Evolutionary conservation across 371 early-diverging fungal species (phyloP), one percentile per base, ranked within the genome.

Genomic region (Syncephalis fuscata): DNA sequence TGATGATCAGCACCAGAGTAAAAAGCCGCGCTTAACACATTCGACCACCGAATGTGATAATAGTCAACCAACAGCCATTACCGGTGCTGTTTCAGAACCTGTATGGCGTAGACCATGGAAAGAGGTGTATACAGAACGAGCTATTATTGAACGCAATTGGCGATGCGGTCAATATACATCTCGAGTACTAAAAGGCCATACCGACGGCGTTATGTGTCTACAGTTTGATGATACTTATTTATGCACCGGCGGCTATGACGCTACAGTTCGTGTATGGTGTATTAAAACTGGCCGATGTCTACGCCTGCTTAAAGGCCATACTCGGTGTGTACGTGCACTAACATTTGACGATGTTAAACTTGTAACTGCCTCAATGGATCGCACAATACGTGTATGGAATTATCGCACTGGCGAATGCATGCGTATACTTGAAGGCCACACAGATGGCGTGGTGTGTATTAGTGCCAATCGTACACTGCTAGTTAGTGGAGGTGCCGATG

Each of bases 361-460:
- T 24, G 79, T 90, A 16, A 80, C 88, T 2, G 88, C 86, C 5
- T 83, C 90, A 8, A 79, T 85, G 64, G 99, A 99, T 56, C 74
- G 84, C 23, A 93, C 93, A 0, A 73, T 98, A n/a, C 73, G 85
- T 52, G 82, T 99, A 42, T 98, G 98, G 98, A 88, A 94, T 65
- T 85, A 88, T 59, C 82, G 86, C 43, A 83, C 81, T 3, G 96
- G 92, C 25, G 64, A 79, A 32, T 82, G 85, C 51, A 75, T 97
- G 38, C 82, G 90, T 22, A 84, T 81, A 0, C 60, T 97, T 43
- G 78, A 74, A 42, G 82, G 82, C 24, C 82, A 80, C 49, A 89
- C 93, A 27, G 74, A 72, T 48, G 92, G 91, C 17, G 84, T 96
- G 16, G 68, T 80, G 24, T 80, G 80, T 20, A 65, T 92, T 16